These are phyloP conservation scores for Fusarium pininemorale DNA, from an alignment of 2,329 filamentous ascomycete species.

Conservation along the genomic window DNA sequence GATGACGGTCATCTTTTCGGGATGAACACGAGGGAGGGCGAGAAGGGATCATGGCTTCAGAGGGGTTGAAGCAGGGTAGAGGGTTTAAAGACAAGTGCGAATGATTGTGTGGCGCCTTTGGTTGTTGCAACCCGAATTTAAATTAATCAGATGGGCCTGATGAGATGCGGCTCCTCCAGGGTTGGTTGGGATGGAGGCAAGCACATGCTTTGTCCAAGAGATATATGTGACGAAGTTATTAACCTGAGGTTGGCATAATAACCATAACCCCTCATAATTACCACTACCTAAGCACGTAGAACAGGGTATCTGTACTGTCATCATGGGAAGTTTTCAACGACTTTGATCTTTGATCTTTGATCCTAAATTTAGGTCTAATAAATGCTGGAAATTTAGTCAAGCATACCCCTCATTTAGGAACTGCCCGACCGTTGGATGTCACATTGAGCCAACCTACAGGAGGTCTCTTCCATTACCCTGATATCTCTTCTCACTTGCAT, in stretches of 20 bases:
- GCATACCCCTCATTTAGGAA: slow-evolving; percentile 30
- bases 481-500: slow-evolving; percentile 11
- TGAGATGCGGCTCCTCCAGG: slow-evolving; percentile 31
- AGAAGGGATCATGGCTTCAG: slow-evolving; percentile 11
- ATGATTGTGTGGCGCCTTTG: background rate
- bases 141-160: slow-evolving; percentile 17
- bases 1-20: slow-evolving; percentile 9
- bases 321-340: background rate
- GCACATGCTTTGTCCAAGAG: background rate
- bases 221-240: background rate
- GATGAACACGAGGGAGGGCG: slow-evolving; percentile 25
- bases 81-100: background rate
- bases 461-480: background rate
- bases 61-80: slow-evolving; percentile 1
- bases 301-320: background rate
- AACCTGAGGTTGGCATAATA: background rate
- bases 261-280: background rate
- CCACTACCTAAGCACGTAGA: background rate
- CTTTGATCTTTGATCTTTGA: background rate
- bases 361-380: slow-evolving; percentile 19
- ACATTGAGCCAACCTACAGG: slow-evolving; percentile 22
- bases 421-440: slow-evolving; percentile 14
- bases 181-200: background rate
- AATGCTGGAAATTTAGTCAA: slow-evolving; percentile 12
- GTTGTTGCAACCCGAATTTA: background rate